phyloP scores from a whole-genome alignment of 192 early-diverging fungal genomes.

The Coemansia reversa region DNA sequence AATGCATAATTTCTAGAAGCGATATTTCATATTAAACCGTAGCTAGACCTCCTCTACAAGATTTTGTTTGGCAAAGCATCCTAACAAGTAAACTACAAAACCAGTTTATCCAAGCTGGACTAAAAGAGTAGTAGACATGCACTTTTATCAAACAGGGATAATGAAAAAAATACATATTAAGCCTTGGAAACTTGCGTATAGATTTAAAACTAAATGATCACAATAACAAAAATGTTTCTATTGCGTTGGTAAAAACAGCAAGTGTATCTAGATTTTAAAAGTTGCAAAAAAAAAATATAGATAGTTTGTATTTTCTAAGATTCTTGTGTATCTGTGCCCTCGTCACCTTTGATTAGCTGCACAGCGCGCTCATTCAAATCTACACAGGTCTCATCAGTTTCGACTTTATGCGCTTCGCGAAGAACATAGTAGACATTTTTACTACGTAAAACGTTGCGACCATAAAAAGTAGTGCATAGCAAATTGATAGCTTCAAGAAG shows the following conservation, averaged over 20 bases:
- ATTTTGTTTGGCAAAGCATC: no score
- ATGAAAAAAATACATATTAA: no score
- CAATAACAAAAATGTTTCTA: neutral
- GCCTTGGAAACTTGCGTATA: no score
- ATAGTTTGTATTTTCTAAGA: constrained; percentile 29
- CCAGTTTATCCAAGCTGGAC: no score
- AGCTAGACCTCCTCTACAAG: no score
- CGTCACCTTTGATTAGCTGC: constrained; percentile 83
- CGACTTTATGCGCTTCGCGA: constrained; percentile 75
- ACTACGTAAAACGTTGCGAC: constrained; percentile 76
- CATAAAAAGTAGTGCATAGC: constrained; percentile 70
- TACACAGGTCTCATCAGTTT: constrained; percentile 67
- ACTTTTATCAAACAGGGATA: no score
- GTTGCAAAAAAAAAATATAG: constrained; percentile 10
- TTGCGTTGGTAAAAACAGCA: neutral
- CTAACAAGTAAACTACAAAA: no score
- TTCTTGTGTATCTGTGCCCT: constrained; percentile 50
- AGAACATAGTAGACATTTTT: constrained; percentile 86
- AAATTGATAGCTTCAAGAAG: constrained; percentile 82
- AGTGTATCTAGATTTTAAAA: neutral
- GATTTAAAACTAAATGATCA: no score
- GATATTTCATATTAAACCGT: no score
- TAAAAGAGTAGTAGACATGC: no score
- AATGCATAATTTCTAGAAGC: no score
- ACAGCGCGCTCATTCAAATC: constrained; percentile 78